These are phyloP conservation scores for Colletotrichum sp. DNA, from an alignment of 2,329 filamentous ascomycete species.

Conservation along the genomic window DNA sequence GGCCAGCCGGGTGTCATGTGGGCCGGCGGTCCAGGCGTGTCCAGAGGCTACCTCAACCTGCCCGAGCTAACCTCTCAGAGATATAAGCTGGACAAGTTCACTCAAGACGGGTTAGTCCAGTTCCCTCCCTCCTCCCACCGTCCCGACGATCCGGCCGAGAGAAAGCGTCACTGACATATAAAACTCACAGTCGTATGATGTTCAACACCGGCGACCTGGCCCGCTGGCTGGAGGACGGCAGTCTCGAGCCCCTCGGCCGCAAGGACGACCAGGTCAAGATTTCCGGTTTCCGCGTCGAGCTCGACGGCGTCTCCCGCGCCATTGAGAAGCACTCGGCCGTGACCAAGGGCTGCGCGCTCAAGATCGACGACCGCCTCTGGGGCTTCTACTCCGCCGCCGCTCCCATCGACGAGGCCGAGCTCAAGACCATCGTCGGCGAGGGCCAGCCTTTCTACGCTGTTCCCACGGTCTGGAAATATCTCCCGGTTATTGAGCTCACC, in stretches of 20 bases:
- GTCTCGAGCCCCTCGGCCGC: slow-evolving; percentile 59
- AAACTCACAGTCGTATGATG: slow-evolving; percentile 47
- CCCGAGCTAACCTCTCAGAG: slow-evolving; percentile 53
- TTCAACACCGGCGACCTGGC: slow-evolving; percentile 67
- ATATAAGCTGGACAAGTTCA: slow-evolving; percentile 57
- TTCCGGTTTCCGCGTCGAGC: slow-evolving; percentile 62
- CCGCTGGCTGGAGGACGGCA: slow-evolving; percentile 57
- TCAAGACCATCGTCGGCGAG: slow-evolving; percentile 44
- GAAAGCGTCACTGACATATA: neutral
- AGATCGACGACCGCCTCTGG: slow-evolving; percentile 53
- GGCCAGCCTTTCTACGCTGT: slow-evolving; percentile 61
- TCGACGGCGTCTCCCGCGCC: slow-evolving; percentile 61
- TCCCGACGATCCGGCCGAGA: neutral
- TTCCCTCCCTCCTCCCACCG: neutral
- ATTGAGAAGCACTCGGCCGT: slow-evolving; percentile 51
- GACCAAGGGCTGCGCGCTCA: slow-evolving; percentile 50
- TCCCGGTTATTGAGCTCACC: slow-evolving; percentile 53
- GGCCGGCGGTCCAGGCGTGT: slow-evolving; percentile 61
- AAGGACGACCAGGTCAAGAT: slow-evolving; percentile 69
- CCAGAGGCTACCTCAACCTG: slow-evolving; percentile 60
- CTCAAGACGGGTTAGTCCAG: slow-evolving; percentile 50
- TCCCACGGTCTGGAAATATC: slow-evolving; percentile 48
- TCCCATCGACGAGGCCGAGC: slow-evolving; percentile 36
- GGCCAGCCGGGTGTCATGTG: slow-evolving; percentile 60
- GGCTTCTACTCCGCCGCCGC: slow-evolving; percentile 50